Evolutionary conservation across 2,329 filamentous ascomycete genomes (phyloP).

Genomic region (Sporothrix pallida): DNA sequence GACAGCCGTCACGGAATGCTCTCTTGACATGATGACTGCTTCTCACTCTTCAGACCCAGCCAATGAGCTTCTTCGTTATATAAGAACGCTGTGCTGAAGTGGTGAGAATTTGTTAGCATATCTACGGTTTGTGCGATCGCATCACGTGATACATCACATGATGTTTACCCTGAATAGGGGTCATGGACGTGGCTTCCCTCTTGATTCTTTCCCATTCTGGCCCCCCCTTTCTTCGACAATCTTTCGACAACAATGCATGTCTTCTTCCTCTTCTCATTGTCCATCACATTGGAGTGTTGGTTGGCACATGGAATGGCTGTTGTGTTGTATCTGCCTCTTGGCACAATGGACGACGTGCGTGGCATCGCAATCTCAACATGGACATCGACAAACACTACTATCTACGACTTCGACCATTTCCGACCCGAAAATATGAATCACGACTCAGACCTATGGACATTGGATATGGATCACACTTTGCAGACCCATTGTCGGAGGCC

Average conservation of each 20-base stretch:
- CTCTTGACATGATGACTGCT: background rate
- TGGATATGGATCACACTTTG: slow-evolving; percentile 15
- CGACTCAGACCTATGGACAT: background rate
- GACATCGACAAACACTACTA: background rate
- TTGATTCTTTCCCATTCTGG: background rate
- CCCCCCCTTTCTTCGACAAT: background rate
- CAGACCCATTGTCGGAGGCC: background rate
- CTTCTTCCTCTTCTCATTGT: too few species aligned
- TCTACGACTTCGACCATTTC: background rate
- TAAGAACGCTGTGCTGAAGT: background rate
- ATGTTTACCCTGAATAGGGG: slow-evolving; percentile 10
- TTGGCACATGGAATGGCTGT: background rate
- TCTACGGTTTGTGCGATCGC: background rate
- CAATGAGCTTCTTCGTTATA: background rate
- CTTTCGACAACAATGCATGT: background rate
- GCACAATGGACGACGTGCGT: slow-evolving; percentile 17
- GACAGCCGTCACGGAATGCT: background rate
- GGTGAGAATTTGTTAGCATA: background rate
- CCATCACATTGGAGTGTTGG: background rate
- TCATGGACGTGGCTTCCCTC: background rate
- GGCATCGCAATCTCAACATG: background rate
- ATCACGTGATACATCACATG: slow-evolving; percentile 23
- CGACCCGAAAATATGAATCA: background rate
- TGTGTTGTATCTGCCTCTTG: background rate
- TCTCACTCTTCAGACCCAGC: background rate